These are phyloP conservation scores for Eimeria mitis DNA, from an alignment of 169 alveolate genomes.

Conservation along the genomic window DNA sequence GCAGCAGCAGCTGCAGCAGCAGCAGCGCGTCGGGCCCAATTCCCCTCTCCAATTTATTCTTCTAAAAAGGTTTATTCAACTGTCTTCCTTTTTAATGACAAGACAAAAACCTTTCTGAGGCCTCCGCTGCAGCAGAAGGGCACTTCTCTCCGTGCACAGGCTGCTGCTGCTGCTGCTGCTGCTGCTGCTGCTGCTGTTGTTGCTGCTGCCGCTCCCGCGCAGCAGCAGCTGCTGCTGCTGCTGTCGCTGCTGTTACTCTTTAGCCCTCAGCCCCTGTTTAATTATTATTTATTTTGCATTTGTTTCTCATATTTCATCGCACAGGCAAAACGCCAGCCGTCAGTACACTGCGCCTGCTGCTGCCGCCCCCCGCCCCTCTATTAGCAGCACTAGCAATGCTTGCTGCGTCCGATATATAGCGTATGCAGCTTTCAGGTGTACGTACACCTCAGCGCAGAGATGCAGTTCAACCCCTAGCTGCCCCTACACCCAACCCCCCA, in stretches of 20 bases:
- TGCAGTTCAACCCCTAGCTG: not conserved
- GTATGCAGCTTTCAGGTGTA: not conserved
- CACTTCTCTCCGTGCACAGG: conserved; percentile 20
- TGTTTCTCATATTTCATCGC: not conserved
- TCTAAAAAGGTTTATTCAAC: not conserved
- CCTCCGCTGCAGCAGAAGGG: not conserved
- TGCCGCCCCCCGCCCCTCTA: not conserved
- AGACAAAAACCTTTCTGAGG: not conserved
- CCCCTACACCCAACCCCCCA: not conserved
- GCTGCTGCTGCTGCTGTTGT: conserved; percentile 21
- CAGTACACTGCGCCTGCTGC: not conserved
- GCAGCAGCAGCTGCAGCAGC: conserved; percentile 24
- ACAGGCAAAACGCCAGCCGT: not conserved
- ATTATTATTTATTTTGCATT: not conserved
- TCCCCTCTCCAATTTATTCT: not conserved
- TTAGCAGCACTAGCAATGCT: not conserved
- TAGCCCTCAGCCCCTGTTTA: not conserved
- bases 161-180: not conserved
- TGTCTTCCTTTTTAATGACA: not conserved
- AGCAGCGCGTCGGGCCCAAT: not conserved
- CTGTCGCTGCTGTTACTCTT: conserved; percentile 7
- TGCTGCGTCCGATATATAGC: not conserved
- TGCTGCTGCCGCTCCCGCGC: conserved; percentile 3
- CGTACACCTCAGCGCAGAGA: not conserved
- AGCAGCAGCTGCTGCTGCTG: conserved; percentile 5